Conservation (phyloP, 2,329 filamentous ascomycete species). For the Alternaria arborescens region DNA sequence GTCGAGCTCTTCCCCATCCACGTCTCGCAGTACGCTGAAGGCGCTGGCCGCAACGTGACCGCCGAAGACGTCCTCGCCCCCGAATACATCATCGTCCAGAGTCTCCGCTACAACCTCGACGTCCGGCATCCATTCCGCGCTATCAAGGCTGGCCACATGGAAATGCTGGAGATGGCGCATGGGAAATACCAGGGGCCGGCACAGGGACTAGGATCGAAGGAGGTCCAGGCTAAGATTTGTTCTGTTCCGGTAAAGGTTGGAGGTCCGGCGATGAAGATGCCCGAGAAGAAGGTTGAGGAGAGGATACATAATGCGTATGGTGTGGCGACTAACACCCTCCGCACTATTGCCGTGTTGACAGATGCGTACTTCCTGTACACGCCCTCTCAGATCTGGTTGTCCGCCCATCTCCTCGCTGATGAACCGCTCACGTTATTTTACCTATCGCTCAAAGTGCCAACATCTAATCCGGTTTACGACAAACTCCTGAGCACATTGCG, state of each 20-base stretch:
- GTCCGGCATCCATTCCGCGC: constrained; percentile 90
- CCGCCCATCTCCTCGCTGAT: constrained; percentile 80
- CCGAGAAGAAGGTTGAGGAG: constrained; percentile 43
- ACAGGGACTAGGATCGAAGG: constrained; percentile 25
- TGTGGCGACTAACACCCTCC: constrained; percentile 65
- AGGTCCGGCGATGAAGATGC: constrained; percentile 22
- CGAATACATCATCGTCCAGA: constrained; percentile 92
- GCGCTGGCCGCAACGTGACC: constrained; percentile 62
- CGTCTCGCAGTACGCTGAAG: constrained; percentile 64
- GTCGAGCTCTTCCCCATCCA: constrained; percentile 84
- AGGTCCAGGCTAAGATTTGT: constrained; percentile 42
- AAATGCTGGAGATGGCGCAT: constrained; percentile 73
- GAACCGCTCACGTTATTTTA: constrained; percentile 64
- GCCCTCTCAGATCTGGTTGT: constrained; percentile 91
- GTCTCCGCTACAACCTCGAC: constrained; percentile 91
- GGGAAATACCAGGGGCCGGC: constrained; percentile 60
- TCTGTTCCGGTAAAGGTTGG: constrained; percentile 33
- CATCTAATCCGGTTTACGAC: constrained; percentile 29
- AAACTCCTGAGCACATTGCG: constrained; percentile 52
- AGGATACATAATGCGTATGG: constrained; percentile 71
- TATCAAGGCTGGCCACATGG: constrained; percentile 85
- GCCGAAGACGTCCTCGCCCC: constrained; percentile 86
- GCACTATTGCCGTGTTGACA: constrained; percentile 80
- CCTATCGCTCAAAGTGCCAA: constrained; percentile 54
- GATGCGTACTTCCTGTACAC: constrained; percentile 98